Base-by-base conservation (phyloP, 2,329 filamentous ascomycete species). In the Penicillium sp. region DNA sequence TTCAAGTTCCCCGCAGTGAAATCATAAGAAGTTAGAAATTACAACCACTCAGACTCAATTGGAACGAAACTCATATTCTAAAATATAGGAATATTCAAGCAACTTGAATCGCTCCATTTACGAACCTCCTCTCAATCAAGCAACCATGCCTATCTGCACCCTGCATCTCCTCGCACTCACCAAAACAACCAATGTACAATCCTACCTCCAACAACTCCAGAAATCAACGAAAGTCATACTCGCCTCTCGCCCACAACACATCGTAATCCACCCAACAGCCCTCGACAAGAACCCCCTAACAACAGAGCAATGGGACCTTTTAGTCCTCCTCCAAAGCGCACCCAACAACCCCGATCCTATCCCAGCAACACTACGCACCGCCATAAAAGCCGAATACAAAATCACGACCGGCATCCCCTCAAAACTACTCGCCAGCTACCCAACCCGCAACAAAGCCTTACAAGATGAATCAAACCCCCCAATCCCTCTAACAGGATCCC, bases 371-470 rank as follows among this genome's bases (percentile, higher is more conserved):
- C 51, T 67, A 23, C 61, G 58, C 42, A 40, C 42, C 6, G 29
- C 49, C 16, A 62, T 71, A 31, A 59, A 45, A 43, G 33, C 52
- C 24, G 71, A 75, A 55, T 75, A 74, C 59, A 63, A 60, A 48
- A 39, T 71, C 19, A 59, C 65, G 21, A 64, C 67, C 8, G 73
- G 73, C 2, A 66, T 76, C 34, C 73, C 74, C 1, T 73, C 70
- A 2, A 71, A 71, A 14, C 59, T 76, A 19, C 63, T 74, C 31
- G 51, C 66, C 16, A 58, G 44, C 28, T 72, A 68, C 50, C 49
- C 62, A 1, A 44, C 62, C 23, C 65, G 62, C n/a, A 62, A 69
- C 48, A 55, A 50, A 16, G 48, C 49, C 18, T 54, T 70, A 4
- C 66, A 67, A 42, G 49, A 44, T 6, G 39, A 56, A 10, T 52